These are phyloP conservation scores for Pilaira anomala DNA, from an alignment of 192 early-diverging fungal genomes.

Conservation along the genomic window DNA sequence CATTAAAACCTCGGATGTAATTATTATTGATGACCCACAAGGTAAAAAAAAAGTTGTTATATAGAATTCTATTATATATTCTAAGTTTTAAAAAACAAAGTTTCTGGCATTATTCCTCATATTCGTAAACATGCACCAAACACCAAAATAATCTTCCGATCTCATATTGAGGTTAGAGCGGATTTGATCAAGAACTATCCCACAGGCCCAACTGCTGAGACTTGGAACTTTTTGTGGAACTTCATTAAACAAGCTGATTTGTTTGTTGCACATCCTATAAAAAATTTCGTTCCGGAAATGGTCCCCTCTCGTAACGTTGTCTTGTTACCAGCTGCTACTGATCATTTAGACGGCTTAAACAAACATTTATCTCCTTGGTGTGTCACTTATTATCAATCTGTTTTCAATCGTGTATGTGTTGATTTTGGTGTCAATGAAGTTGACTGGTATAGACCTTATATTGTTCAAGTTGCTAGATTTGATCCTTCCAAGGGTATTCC, in stretches of 20 bases:
- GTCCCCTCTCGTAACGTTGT: constrained; percentile 64
- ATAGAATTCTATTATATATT: background rate
- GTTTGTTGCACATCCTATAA: constrained; percentile 79
- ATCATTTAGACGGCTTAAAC: constrained; percentile 81
- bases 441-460: constrained; percentile 62
- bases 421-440: constrained; percentile 67
- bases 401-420: constrained; percentile 73
- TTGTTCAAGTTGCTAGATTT: constrained; percentile 80
- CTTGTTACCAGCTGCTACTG: constrained; percentile 72
- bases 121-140: constrained; percentile 68
- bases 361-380: constrained; percentile 56
- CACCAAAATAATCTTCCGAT: constrained; percentile 74
- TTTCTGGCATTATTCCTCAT: constrained; percentile 74
- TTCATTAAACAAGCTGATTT: constrained; percentile 72
- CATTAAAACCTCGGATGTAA: constrained; percentile 67
- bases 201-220: constrained; percentile 64
- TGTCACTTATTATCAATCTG: constrained; percentile 63
- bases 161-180: constrained; percentile 79
- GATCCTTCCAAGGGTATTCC: constrained; percentile 86
- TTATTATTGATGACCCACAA: constrained; percentile 87
- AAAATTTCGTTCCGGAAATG: constrained; percentile 66
- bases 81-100: constrained; percentile 28
- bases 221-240: constrained; percentile 75
- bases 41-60: constrained; percentile 21
- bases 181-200: constrained; percentile 60